phyloP scores from a whole-genome alignment of 208 protist species.

The Angomonas deanei region DNA sequence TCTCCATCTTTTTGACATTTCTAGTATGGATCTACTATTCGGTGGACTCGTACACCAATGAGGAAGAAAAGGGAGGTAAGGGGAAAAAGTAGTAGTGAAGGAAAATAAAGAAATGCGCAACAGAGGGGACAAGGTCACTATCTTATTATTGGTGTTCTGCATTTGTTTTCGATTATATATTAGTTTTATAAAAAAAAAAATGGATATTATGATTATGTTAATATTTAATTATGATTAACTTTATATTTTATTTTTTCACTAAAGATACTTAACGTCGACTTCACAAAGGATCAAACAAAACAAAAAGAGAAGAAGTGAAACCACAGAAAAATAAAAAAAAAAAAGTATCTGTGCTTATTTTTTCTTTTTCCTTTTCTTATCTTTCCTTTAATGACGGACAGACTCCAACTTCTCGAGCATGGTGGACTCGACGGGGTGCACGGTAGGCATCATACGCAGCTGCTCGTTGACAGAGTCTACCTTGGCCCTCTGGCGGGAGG shows the following conservation, averaged over 20 bases:
- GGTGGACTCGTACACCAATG: neutral
- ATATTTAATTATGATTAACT: neutral
- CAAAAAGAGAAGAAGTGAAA: neutral
- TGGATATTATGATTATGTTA: neutral
- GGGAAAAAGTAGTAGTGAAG: too few relatives aligned
- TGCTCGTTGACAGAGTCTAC: constrained; percentile 87
- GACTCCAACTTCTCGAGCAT: constrained; percentile 77
- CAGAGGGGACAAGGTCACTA: too few relatives aligned
- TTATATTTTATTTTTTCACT: too few relatives aligned
- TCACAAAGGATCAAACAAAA: neutral
- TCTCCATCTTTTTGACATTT: constrained; percentile 35
- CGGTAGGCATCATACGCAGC: constrained; percentile 74
- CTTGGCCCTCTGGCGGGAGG: constrained; percentile 88
- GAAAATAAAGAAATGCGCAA: neutral
- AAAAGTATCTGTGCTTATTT: constrained; percentile 11
- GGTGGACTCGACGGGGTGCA: constrained; percentile 58
- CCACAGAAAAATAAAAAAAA: constrained; percentile 1
- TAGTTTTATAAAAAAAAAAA: neutral
- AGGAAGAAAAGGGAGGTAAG: constrained; percentile 2
- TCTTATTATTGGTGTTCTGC: too few relatives aligned
- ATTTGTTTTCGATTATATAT: neutral
- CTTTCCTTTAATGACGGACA: constrained; percentile 6
- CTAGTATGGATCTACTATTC: neutral
- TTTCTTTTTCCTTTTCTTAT: constrained; percentile 13
- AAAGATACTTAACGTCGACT: too few relatives aligned